Percentiles rank a stretch among this genome's conserved stretches.
Evolutionary conservation across 164 flowering plant genomes (phyloP).

Genomic region (Magnolia kwangsiensis): DNA sequence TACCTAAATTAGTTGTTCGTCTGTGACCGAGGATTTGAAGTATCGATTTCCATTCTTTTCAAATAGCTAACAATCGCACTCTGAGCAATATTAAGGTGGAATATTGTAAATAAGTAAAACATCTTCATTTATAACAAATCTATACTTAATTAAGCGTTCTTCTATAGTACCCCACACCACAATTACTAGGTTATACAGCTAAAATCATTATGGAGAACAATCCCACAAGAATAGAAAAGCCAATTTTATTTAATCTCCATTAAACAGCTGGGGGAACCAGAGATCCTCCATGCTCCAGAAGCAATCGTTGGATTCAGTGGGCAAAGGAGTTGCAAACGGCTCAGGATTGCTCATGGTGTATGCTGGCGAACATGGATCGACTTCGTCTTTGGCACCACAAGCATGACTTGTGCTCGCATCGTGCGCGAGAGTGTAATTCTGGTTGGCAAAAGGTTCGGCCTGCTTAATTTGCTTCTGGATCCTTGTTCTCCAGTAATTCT

Average conservation of each 20-base stretch:
- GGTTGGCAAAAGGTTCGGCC: slow-evolving; percentile 1
- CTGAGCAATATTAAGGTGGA: no score
- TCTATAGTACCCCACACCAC: not conserved
- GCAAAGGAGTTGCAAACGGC: not conserved
- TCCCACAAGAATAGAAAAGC: not conserved
- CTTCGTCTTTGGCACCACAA: not conserved
- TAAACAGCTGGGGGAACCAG: slow-evolving; percentile 3
- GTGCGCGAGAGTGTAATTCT: not conserved
- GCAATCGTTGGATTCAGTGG: slow-evolving; percentile 2
- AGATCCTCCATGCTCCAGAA: slow-evolving; percentile 14
- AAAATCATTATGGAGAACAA: not conserved
- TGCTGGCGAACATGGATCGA: not conserved
- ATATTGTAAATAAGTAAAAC: not conserved
- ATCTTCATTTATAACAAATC: not conserved
- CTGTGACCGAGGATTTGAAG: no score
- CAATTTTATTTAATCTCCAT: not conserved
- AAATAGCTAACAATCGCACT: no score
- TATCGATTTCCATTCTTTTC: no score
- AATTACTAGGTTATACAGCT: not conserved
- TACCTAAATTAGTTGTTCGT: no score
- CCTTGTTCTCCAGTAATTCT: slow-evolving; percentile 61
- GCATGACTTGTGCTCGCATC: not conserved
- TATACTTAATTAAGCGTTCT: not conserved
- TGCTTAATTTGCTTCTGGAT: slow-evolving; percentile 15
- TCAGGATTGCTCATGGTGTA: not conserved